Evolutionary conservation across 2,329 filamentous ascomycete genomes (phyloP), one percentile per base, ranked within the genome.

Genomic region (Beauveria sp.): DNA sequence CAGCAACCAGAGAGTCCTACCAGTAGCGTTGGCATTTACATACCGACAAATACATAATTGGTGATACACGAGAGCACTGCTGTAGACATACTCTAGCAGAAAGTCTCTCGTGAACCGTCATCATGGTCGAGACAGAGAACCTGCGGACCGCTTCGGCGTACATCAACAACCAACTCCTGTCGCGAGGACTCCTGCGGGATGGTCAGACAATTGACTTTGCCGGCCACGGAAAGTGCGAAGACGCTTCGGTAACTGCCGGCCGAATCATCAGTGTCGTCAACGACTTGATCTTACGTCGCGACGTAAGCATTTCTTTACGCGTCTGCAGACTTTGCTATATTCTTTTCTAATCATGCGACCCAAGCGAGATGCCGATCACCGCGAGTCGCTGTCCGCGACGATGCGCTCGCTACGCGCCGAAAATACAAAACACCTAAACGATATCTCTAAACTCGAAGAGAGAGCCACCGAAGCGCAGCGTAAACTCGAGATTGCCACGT

Each of bases 221-320:
- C 63, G 79, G 85, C 64, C 88, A 90, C 9, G 84, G 84, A 58
- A 80, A 84, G 65, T 81, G 81, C 20, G 80, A 84, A 43, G 82
- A 80, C 47, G 71, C 73, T 26, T 64, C 70, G 2, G 84, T 82
- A 56, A 90, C 89, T 20, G 93, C 95, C 86, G 88, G 89, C 22
- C 85, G 86, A 66, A 87, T 98, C 68, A 96, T 99, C 77, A 90
- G 93, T 71, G 82, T 99, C 26, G 86, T 99, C 54, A 96, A 99
- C 74, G 95, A 99, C 71, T 76, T 99, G 67, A 91, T 99, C 63
- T 74, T 97, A 63, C 85, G 93, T 66, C 86, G 93, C 79, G 95
- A 99, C 73, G 91, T 96, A 79, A 68, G 86, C 10, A 20, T 79
- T 60, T 53, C 16, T 14, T 14, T 14, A 30, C 20, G 12, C 42